Evolutionary conservation across 2,329 filamentous ascomycete species (phyloP), one percentile per base, ranked within the genome.

Genomic region (Bipolaris sorokiniana): DNA sequence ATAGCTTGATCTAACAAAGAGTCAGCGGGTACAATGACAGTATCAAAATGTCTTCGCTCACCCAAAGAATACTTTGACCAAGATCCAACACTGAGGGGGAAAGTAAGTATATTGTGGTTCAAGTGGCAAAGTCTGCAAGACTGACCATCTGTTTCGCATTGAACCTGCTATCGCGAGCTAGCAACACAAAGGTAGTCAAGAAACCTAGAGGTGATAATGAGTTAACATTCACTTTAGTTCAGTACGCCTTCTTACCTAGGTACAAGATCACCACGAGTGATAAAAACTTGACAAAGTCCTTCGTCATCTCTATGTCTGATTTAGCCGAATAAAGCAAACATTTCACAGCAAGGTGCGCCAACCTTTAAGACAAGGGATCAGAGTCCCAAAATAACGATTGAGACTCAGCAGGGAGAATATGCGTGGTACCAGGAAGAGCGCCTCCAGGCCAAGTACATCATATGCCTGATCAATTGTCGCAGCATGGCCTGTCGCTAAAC

Each of bases 391-490:
- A 73, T 96, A 97, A 1, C 91, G 91, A 67, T 92, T 92, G 62
- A 97, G 77, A 72, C 90, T 94, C 61, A 97, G 83, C 50, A 97
- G 84, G 13, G 92, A 96, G 78, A 90, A 96, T 65, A 96, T 90
- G 80, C 86, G 82, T 40, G 93, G 93, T 18, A 97, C 90, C 76
- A 97, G 88, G 74, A 97, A 94, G 9, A 97, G 82, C 0, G 92
- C 93, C 75, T 97, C 91, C 13, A 97, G 81, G 0, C 92, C 89
- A 20, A 97, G 81, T n/a, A 97, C 88, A 70, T 97, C 91, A 73
- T 97, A 97, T 0, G 92, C 88, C 3, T 89, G 82, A 58, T 95
- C 89, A 45, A 89, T 89, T n/a, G 91, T 84, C 15, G 81, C 76
- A 9, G 80, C 76, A 62, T 88, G 86, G 20, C 84, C 75, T 50